A percentile compares a stretch with the other conserved stretches of the same genome.
phyloP scores from a whole-genome alignment of 2,329 filamentous ascomycete species.

The Exophiala aquamarina region DNA sequence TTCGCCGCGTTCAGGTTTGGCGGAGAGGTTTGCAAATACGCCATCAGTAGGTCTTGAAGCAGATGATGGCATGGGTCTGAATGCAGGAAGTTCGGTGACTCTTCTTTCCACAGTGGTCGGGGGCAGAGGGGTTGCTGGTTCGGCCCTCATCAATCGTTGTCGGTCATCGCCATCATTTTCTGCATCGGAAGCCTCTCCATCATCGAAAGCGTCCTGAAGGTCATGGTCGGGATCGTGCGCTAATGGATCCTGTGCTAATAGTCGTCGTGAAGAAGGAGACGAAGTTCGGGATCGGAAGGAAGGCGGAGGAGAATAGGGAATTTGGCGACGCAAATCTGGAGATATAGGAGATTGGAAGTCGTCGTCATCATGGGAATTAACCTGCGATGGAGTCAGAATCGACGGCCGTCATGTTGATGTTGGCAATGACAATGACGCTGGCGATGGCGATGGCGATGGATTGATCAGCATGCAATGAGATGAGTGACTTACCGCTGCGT shows the following conservation, averaged over 20 bases:
- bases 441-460: conserved; percentile 3
- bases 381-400: conserved; percentile 31
- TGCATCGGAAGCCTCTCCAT: conserved; percentile 70
- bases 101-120: conserved; percentile 42
- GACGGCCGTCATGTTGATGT: conserved; percentile 16
- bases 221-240: conserved; percentile 67
- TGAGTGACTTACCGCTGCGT: conserved; percentile 44
- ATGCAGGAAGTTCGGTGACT: conserved; percentile 56
- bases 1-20: conserved; percentile 79
- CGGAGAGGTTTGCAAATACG: conserved; percentile 92
- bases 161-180: conserved; percentile 78
- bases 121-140: conserved; percentile 31
- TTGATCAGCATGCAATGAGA: too few relatives aligned
- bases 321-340: conserved; percentile 31
- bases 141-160: conserved; percentile 78
- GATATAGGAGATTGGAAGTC: conserved; percentile 29
- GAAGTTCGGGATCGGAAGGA: conserved; percentile 87
- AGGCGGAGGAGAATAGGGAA: conserved; percentile 54
- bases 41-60: conserved; percentile 70
- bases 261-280: conserved; percentile 57
- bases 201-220: conserved; percentile 91
- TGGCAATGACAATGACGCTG: conserved; percentile 3
- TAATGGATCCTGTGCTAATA: conserved; percentile 54
- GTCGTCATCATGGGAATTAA: conserved; percentile 46
- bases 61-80: conserved; percentile 37